Base-by-base conservation (phyloP, 2,329 filamentous ascomycete genomes). In the Incumbomyces delicatus region DNA sequence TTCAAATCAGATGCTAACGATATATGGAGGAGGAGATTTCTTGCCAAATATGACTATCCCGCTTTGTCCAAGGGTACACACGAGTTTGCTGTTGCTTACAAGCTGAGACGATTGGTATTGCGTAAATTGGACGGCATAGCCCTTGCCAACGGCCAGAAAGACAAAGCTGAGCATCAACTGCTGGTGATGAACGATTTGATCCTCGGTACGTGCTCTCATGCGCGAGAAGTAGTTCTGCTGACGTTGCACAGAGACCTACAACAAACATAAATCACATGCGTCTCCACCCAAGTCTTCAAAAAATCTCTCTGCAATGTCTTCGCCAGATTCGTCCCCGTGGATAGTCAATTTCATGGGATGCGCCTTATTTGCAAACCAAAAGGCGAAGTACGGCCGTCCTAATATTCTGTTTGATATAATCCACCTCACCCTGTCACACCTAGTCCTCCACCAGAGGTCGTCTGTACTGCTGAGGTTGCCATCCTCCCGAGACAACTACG, bases 21-120 rank as follows among this genome's bases (percentile, higher is more conserved):
- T 0, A 50, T 68, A 20, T 70, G 65, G 66, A 52, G 60, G 16
- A 27, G 39, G 29, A 54, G 61, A 2, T 69, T 67, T 47, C 40
- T 53, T 6, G 53, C 57, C 3, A 42, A 50, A 27, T 69, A 66
- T 41, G 66, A 68, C 38, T 42, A 60, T 11, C 58, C 58, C 1
- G 33, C 41, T 1, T 48, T 58, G 11, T 50, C 48, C 32, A 34
- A 41, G 6, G 54, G 57, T 2, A 27, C 22, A 27, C 31, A 40
- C 1, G 57, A 64, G 17, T 53, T 66, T 20, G 58, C 55, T 22
- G 22, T 47, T 0, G 65, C 66, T 32, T 68, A 68, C 46, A 53
- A 63, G 41, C 56, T 57, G 22, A 61, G 66, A n/a, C 50, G 58
- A 6, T 55, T 65, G 29, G 61, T 66, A 6, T 54, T 70, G 12